A percentile compares a stretch with the other conserved stretches of the same genome.
Evolutionary conservation across 202 grass and related monocot species (phyloP).

Genomic region (Dendrocalamus latiflorus): DNA sequence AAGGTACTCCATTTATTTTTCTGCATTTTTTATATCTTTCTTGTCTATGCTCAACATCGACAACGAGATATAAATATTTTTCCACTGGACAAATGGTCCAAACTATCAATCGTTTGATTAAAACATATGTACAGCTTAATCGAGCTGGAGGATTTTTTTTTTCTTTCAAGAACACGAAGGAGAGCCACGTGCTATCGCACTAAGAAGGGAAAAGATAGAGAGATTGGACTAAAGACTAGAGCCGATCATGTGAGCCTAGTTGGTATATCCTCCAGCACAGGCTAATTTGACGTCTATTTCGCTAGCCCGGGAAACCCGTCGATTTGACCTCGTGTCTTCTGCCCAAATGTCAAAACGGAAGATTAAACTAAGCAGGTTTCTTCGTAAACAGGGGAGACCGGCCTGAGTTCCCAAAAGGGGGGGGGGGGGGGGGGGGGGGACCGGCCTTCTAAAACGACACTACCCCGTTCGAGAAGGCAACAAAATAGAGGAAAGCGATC

Average conservation of each 20-base stretch:
- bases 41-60: neutral
- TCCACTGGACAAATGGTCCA: too few relatives aligned
- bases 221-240: too few relatives aligned
- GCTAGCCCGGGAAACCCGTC: neutral
- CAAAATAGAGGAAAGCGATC: neutral
- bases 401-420: too few relatives aligned
- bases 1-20: neutral
- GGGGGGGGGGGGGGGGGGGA: too few relatives aligned
- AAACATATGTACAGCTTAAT: neutral
- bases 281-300: neutral
- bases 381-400: neutral
- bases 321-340: constrained; percentile 6
- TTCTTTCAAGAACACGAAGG: neutral
- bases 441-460: constrained; percentile 23
- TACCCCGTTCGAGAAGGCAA: constrained; percentile 12
- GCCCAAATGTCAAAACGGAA: neutral
- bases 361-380: neutral
- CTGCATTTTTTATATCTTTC: too few relatives aligned
- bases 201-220: too few relatives aligned
- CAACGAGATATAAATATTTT: too few relatives aligned
- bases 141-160: neutral
- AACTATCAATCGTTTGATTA: neutral
- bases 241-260: neutral
- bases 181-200: neutral
- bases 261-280: neutral